phyloP scores from a whole-genome alignment of 2,329 filamentous ascomycete species.

The Aureobasidium mangrovei region DNA sequence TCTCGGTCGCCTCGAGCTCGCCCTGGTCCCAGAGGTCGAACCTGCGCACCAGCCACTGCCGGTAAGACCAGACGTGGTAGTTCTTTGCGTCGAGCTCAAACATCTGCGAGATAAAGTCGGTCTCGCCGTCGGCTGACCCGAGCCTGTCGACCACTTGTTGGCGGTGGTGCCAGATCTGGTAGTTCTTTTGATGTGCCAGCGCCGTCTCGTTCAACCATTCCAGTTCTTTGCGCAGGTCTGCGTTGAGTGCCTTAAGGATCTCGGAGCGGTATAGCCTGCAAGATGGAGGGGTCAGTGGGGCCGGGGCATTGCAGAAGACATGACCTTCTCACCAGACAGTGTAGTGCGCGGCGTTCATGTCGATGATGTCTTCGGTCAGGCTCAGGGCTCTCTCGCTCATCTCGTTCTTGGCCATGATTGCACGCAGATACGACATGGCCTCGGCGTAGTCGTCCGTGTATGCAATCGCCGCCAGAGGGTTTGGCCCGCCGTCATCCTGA shows the following conservation, averaged over 20 bases:
- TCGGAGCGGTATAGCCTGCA: slow-evolving; percentile 73
- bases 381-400: slow-evolving; percentile 66
- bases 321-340: slow-evolving; percentile 66
- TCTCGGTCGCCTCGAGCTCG: slow-evolving; percentile 63
- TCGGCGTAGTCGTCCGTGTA: slow-evolving; percentile 86
- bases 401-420: slow-evolving; percentile 85
- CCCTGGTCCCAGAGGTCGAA: slow-evolving; percentile 46
- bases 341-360: slow-evolving; percentile 93
- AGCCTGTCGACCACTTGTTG: slow-evolving; percentile 49
- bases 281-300: background rate
- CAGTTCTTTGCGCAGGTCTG: slow-evolving; percentile 63
- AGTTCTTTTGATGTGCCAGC: slow-evolving; percentile 85
- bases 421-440: slow-evolving; percentile 86
- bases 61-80: slow-evolving; percentile 97
- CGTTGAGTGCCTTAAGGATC: slow-evolving; percentile 58
- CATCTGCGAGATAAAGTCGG: slow-evolving; percentile 69
- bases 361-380: slow-evolving; percentile 83
- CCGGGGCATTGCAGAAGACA: background rate
- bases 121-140: slow-evolving; percentile 56
- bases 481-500: slow-evolving; percentile 64
- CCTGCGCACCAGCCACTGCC: slow-evolving; percentile 65
- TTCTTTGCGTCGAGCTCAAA: slow-evolving; percentile 86
- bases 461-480: slow-evolving; percentile 83
- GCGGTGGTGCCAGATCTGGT: slow-evolving; percentile 83
- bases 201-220: slow-evolving; percentile 80